Conservation (phyloP, 2,329 filamentous ascomycete species). For the Alternaria alternata region DNA sequence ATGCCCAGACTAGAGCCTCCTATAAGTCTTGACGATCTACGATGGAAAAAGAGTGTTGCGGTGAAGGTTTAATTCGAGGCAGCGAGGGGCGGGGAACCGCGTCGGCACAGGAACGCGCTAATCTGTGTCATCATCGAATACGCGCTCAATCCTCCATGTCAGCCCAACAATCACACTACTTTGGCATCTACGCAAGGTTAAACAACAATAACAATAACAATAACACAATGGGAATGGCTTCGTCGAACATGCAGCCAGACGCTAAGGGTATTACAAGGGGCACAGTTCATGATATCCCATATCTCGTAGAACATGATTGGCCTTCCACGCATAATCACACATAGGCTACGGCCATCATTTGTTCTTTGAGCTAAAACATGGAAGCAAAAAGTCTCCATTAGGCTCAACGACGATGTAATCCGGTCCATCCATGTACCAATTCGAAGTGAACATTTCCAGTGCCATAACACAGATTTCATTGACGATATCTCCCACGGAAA, state of each 20-base stretch:
- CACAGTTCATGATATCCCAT: neutral
- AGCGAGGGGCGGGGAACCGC: conserved; percentile 13
- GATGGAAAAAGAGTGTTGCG: conserved; percentile 4
- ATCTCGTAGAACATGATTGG: neutral
- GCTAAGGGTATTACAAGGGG: neutral
- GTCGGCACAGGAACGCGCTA: conserved; percentile 5
- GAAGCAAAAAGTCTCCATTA: no score
- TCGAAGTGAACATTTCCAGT: neutral
- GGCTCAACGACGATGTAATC: neutral
- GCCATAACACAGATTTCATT: no score
- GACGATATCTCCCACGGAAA: no score
- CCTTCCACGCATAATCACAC: neutral
- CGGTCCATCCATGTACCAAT: neutral
- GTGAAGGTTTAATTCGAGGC: neutral
- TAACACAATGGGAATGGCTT: neutral
- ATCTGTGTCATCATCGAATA: neutral
- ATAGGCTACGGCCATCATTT: neutral
- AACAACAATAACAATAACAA: neutral
- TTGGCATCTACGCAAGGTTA: neutral
- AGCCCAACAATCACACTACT: neutral
- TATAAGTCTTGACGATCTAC: neutral
- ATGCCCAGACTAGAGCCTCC: neutral
- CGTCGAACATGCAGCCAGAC: neutral
- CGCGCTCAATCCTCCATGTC: neutral
- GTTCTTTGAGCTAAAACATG: neutral